phyloP scores from a whole-genome alignment of 129 eudicot genomes.

The Erigeron canadensis region DNA sequence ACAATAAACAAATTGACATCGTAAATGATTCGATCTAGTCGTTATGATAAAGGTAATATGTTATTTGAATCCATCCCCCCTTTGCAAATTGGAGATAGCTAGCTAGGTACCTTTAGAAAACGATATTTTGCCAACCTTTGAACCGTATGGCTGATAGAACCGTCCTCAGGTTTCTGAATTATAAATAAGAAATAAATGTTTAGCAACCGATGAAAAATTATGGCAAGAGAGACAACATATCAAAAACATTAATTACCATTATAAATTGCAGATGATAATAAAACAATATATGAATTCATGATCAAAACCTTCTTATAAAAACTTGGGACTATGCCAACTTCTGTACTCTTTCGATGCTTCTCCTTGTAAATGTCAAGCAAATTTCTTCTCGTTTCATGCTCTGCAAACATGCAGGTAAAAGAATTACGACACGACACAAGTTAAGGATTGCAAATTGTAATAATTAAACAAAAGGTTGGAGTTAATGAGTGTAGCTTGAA shows the following conservation, averaged over 20 bases:
- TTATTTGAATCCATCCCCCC: background rate
- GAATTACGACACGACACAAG: background rate
- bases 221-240: background rate
- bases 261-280: background rate
- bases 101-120: constrained; percentile 64
- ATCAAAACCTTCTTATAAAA: constrained; percentile 77
- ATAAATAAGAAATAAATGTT: background rate
- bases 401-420: constrained; percentile 39
- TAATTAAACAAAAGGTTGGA: too few species aligned
- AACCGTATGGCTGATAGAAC: constrained; percentile 85
- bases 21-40: background rate
- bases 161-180: constrained; percentile 95
- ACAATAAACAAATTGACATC: background rate
- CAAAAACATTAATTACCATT: background rate
- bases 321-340: constrained; percentile 75
- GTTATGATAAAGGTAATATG: background rate
- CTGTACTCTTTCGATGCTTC: constrained; percentile 72
- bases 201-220: background rate
- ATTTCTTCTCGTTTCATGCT: constrained; percentile 76
- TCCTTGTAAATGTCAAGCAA: constrained; percentile 79
- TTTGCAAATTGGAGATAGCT: too few species aligned
- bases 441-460: too few species aligned
- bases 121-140: constrained; percentile 92
- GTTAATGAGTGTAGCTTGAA: too few species aligned
- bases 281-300: background rate